These are phyloP conservation scores for Basidioascus undulatus DNA, from an alignment of 768 basidiomycete species.

Conservation along the genomic window DNA sequence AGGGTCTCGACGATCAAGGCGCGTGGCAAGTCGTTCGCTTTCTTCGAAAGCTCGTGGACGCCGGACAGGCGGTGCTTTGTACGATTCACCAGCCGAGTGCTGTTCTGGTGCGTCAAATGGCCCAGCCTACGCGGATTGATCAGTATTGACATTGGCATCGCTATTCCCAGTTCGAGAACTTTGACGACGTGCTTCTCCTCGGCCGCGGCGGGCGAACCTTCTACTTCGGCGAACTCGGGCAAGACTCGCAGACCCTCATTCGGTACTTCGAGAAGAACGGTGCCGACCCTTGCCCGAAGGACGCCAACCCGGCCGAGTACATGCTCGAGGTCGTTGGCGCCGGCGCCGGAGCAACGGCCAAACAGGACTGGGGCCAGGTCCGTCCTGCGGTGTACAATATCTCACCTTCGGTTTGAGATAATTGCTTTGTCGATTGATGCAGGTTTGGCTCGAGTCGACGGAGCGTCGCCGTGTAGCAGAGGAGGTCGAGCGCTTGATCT, in stretches of 20 bases:
- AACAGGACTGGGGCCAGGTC: constrained; percentile 64
- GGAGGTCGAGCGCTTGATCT: too few relatives aligned
- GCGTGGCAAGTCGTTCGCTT: constrained; percentile 27
- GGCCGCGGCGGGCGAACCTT: constrained; percentile 51
- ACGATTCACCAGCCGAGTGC: constrained; percentile 28
- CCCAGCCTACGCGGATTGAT: too few relatives aligned
- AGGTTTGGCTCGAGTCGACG: too few relatives aligned
- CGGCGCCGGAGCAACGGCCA: constrained; percentile 33
- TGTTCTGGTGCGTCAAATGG: too few relatives aligned
- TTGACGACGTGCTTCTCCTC: constrained; percentile 54
- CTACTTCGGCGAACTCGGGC: constrained; percentile 42
- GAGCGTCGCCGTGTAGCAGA: too few relatives aligned
- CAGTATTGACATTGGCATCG: too few relatives aligned
- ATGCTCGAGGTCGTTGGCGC: constrained; percentile 28
- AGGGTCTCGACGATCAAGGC: constrained; percentile 17
- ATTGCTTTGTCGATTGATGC: too few relatives aligned
- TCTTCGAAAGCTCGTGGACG: constrained; percentile 46
- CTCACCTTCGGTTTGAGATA: too few relatives aligned
- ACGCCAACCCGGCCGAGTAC: constrained; percentile 56
- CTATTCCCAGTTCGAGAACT: constrained; percentile 64
- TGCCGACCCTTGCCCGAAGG: constrained; percentile 31
- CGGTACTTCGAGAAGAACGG: constrained; percentile 55
- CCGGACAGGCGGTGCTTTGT: constrained; percentile 76
- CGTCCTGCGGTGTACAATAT: too few relatives aligned
- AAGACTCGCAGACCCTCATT: constrained; percentile 34